Evolutionary conservation across 768 basidiomycete species (phyloP), one percentile per base, ranked within the genome.

Genomic region (Boletus rufocinnamomeus): DNA sequence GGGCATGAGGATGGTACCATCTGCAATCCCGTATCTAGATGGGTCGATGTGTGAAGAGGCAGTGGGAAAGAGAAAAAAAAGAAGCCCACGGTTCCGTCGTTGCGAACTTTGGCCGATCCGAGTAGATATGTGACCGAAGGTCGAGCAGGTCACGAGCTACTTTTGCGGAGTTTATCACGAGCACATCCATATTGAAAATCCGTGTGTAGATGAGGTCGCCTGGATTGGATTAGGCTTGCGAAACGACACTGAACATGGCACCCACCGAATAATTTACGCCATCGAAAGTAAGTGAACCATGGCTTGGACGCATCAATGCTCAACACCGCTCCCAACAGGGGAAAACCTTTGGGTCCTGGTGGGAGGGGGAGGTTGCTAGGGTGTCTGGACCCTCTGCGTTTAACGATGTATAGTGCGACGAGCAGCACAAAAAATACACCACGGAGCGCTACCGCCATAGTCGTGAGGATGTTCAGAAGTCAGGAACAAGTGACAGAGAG

Each of bases 331-430:
- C 74, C 74, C 28, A 74, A 32, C 19, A 75, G 10, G 14, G 74
- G 74, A 37, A 84, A 64, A 46, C 80, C 77, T 64, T 72, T 80
- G 6, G 85, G 84, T 21, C 84, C 85, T 38, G 79, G 81, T 47
- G 80, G 80, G 30, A 82, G 73, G 21, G 74, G 64, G 41, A 46
- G n/a, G 8, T 54, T 54, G 13, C 21, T 34, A 4, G 45, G 49
- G 14, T 32, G 50, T 16, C 37, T 47, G 30, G 56, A 23, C n/a
- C 37, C 11, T 21, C 32, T 48, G 52, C 61, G 51, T 55, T 38
- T 54, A 9, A 37, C 14, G n/a, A 68, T 30, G 32, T 62, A 68
- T 6, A 70, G 40, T 14, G 53, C 37, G 11, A 57, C 23, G 21
- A 70, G 44, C 32, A 68, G 28, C 37, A 47, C 54, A 21, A 63